Evolutionary conservation across 768 basidiomycete species (phyloP).

Genomic region (Trametes cinnabarina): DNA sequence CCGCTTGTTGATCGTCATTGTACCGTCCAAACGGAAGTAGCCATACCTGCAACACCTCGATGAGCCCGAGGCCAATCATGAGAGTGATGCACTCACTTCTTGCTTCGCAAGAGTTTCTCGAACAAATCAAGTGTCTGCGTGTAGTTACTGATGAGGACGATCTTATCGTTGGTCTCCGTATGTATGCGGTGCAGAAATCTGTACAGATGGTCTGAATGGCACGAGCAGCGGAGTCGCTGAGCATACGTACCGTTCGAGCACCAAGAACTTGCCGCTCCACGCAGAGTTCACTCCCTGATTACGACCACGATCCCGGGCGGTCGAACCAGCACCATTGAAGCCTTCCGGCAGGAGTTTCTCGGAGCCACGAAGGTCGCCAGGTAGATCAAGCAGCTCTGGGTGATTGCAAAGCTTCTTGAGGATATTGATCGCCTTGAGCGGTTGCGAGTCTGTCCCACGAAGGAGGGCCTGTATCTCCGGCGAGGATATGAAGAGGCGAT

Average conservation of each 20-base stretch:
- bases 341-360: conserved; percentile 80
- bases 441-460: conserved; percentile 84
- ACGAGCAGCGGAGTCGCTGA: background rate
- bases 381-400: conserved; percentile 84
- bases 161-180: conserved; percentile 86
- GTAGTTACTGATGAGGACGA: conserved; percentile 95
- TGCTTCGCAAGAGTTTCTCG: conserved; percentile 81
- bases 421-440: conserved; percentile 93
- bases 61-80: background rate
- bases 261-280: conserved; percentile 90
- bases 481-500: conserved; percentile 87
- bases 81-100: conserved; percentile 54
- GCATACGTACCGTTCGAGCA: conserved; percentile 75
- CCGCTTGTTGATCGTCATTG: conserved; percentile 86
- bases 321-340: conserved; percentile 57
- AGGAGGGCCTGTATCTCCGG: conserved; percentile 90
- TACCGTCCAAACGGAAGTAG: conserved; percentile 91
- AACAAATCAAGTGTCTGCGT: conserved; percentile 94
- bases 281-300: conserved; percentile 64
- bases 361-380: conserved; percentile 78
- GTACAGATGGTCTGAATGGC: background rate
- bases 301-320: conserved; percentile 40
- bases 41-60: conserved; percentile 62
- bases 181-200: conserved; percentile 86
- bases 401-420: conserved; percentile 96